Evolutionary conservation across 805 yeast genomes (phyloP), one percentile per base, ranked within the genome.

Genomic region (Metschnikowia rubicola): DNA sequence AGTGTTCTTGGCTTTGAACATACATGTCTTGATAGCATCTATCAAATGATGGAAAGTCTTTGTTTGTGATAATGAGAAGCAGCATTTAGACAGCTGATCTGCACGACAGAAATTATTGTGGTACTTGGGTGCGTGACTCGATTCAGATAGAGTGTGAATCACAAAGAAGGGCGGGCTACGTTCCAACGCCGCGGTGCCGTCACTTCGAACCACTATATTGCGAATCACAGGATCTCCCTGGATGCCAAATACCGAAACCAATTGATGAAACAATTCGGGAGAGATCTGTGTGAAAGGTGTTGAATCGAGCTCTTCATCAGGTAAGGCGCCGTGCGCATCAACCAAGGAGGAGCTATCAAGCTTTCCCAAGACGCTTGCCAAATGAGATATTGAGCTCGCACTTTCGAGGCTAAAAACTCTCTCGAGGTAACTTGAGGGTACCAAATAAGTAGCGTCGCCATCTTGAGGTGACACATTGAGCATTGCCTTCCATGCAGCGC

Each of bases 221-320:
- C 76, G 61, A 6, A 65, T 49, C 9, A 71, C 65, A 1, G 74
- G 71, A 8, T 50, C 60, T 0, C 74, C 72, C 1, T 63, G 58
- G 19, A 78, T 42, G 0, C 86, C 86, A 60, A 81, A 83, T 83
- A 85, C 79, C 30, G 70, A 67, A 1, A 60, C 62, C 9, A 84
- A 60, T 48, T 68, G 58, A 3, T 68, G 56, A 53, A 79, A 83
- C 2, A 77, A 69, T 5, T 66, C 62, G 7, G 74, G 75, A 0
- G 79, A 65, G 0, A 84, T 63, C 35, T 54, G 57, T 37, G 52
- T 47, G 11, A 60, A 51, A n/a, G 55, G 53, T 28, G 50, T 56
- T 1, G 63, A 54, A 36, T 58, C 63, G 12, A 44, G 31, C 10
- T 39, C 43, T 28, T 54, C 63, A 12, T 54, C 56, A 32, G 71